These are phyloP conservation scores for Penicillium lividum DNA, from an alignment of 495 filamentous ascomycete genomes.

Conservation along the genomic window DNA sequence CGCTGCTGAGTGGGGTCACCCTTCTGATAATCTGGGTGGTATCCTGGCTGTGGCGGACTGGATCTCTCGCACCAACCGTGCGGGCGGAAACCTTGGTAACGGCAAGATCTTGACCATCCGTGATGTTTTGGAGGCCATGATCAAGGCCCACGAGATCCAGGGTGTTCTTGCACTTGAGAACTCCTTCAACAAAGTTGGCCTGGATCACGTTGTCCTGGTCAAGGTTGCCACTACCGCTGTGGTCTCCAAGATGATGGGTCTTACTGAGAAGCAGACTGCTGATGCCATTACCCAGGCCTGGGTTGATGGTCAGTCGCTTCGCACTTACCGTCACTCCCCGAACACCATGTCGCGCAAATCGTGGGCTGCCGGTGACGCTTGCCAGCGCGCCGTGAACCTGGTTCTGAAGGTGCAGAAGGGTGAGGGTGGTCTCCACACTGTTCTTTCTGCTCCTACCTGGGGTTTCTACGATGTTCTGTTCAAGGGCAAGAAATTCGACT, in stretches of 20 bases:
- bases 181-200: conserved; percentile 95
- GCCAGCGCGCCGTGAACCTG: conserved; percentile 93
- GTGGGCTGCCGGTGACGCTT: conserved; percentile 97
- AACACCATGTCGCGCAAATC: conserved; percentile 99
- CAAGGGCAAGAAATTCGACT: conserved; percentile 91
- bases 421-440: conserved; percentile 86
- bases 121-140: conserved; percentile 96
- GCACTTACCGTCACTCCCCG: conserved; percentile 94
- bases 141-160: conserved; percentile 99
- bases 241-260: conserved; percentile 88
- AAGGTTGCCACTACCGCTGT: conserved; percentile 97
- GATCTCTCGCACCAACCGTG: conserved; percentile 93
- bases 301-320: conserved; percentile 93
- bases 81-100: conserved; percentile 79
- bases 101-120: conserved; percentile 84
- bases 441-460: conserved; percentile 91
- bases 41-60: conserved; percentile 97
- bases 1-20: conserved; percentile 97
- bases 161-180: conserved; percentile 95
- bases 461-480: conserved; percentile 99
- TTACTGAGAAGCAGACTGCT: conserved; percentile 85
- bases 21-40: conserved; percentile 93
- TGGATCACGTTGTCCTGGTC: conserved; percentile 96
- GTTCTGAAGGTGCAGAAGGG: conserved; percentile 91
- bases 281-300: conserved; percentile 96